Evolutionary conservation across 2,329 filamentous ascomycete genomes (phyloP).

Genomic region (Chrysoporthe austroafricana): DNA sequence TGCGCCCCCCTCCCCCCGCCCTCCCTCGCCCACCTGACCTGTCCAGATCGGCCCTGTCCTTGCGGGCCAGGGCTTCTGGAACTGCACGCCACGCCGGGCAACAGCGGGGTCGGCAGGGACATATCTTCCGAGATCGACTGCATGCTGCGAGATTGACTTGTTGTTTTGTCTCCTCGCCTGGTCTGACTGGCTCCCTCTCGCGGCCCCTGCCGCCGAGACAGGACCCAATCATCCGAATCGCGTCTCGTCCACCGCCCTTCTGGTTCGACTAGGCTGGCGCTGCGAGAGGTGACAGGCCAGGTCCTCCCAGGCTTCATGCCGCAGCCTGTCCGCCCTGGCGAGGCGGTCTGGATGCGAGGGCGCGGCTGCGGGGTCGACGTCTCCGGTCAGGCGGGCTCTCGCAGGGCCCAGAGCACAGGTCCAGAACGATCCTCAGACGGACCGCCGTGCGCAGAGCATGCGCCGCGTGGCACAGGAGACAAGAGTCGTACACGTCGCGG

Average conservation of each 20-base stretch:
- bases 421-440: neutral
- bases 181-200: neutral
- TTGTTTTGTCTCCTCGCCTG: neutral
- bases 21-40: conserved; percentile 3
- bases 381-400: neutral
- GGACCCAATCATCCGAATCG: neutral
- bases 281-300: conserved; percentile 25
- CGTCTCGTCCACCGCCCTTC: neutral
- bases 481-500: neutral
- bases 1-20: neutral
- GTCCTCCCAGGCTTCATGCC: conserved; percentile 21
- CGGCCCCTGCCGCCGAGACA: neutral
- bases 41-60: conserved; percentile 18
- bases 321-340: neutral
- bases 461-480: too few relatives aligned
- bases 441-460: neutral
- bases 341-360: conserved; percentile 9
- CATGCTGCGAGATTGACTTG: conserved; percentile 14
- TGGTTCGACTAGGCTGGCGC: conserved; percentile 6
- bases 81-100: conserved; percentile 8
- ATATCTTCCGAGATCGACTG: conserved; percentile 23
- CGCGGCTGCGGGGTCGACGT: conserved; percentile 13
- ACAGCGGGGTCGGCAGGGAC: conserved; percentile 11
- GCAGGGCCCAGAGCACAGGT: neutral
- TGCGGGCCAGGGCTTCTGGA: conserved; percentile 19